Evolutionary conservation across 768 basidiomycete genomes (phyloP), one percentile per base, ranked within the genome.

Genomic region (Pleurotus tuber-regium): DNA sequence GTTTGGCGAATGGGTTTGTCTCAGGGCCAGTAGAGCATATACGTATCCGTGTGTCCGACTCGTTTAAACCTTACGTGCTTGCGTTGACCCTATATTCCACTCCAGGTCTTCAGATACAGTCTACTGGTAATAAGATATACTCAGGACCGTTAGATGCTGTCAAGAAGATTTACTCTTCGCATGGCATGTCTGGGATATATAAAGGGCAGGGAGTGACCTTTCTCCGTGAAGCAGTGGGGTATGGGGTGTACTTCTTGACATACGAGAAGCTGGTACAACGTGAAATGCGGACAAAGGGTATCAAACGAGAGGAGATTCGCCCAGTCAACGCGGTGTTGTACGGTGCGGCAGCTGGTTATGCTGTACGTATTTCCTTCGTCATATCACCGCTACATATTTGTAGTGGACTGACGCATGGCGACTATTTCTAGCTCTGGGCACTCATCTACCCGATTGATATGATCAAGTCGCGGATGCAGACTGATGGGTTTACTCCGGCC

Each of bases 21-120:
- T 95, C 94, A 1, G 93, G 94, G 1, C 96, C 95, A 4, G 95
- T 98, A 14, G 95, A 98, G 67, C 95, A 98, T 63, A 94, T 98
- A 64, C 90, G 95, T 72, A 98, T 98, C 57, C 86, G 92, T 92
- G 58, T 65, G 88, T 73, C 25, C 11, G 48, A 48, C 46, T 53
- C 14, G 51, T 25, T 6, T 40, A 55, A 16, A 14, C 38, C 9
- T 4, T 30, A 21, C 14, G 18, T 40, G 43, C 46, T n/a, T 31
- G 42, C 26, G 16, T 31, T 44, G 57, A 54, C 43, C 48, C 24
- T n/a, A 57, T 30, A 10, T 30, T 4, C 9, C 10, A 16, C 16
- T 10, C 12, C 56, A 95, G 92, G 94, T 50, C 73, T 98, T 21
- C 96, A 98, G 70, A 95, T 90, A 1, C 96, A 98, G 64, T 85